phyloP scores from a whole-genome alignment of 805 yeast genomes.

The Metschnikowia orientalis region DNA sequence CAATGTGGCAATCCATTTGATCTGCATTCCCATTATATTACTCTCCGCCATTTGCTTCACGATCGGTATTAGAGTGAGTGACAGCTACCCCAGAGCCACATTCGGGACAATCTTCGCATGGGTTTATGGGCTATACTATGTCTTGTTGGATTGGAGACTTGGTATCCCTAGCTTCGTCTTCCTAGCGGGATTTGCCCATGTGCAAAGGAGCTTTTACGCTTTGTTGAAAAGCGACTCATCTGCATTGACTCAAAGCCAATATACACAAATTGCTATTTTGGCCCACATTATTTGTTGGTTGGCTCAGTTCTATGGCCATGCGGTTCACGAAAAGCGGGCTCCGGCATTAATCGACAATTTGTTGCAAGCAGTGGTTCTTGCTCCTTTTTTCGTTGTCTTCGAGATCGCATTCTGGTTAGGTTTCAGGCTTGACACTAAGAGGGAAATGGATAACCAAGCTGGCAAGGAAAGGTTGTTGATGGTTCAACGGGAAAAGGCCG shows the following conservation, averaged over 20 bases:
- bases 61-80: conserved; percentile 6
- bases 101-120: conserved; percentile 44
- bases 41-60: conserved; percentile 45
- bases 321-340: conserved; percentile 68
- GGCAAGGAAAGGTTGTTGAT: conserved; percentile 36
- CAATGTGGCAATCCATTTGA: conserved; percentile 72
- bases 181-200: conserved; percentile 22
- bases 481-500: conserved; percentile 18
- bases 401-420: conserved; percentile 75
- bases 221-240: conserved; percentile 4
- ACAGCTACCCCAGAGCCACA: conserved; percentile 32
- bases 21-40: conserved; percentile 77
- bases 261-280: conserved; percentile 26
- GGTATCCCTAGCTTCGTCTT: conserved; percentile 30
- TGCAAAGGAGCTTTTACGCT: conserved; percentile 21
- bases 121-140: conserved; percentile 55
- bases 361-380: conserved; percentile 80
- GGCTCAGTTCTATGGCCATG: conserved; percentile 86
- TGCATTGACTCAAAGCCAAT: conserved; percentile 16
- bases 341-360: conserved; percentile 86
- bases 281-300: conserved; percentile 64
- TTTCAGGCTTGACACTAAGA: conserved; percentile 46
- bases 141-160: conserved; percentile 46
- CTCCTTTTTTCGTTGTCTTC: conserved; percentile 84
- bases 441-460: conserved; percentile 45